A percentile compares a stretch with the other conserved stretches of the same genome.
Evolutionary conservation across 192 early-diverging fungal genomes (phyloP).

Genomic region (Umbelopsis isabellina): DNA sequence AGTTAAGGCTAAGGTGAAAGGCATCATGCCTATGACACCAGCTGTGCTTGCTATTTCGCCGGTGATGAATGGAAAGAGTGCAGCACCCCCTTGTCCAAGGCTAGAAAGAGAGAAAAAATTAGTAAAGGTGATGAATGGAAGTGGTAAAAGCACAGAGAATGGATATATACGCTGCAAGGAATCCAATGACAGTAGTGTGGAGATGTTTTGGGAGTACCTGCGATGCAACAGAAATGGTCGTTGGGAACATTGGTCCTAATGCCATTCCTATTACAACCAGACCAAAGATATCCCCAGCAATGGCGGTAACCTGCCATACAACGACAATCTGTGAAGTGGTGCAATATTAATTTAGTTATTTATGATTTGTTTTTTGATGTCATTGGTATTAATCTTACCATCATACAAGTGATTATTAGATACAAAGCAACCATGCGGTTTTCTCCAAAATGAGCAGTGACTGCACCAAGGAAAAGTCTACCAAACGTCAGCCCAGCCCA

Average conservation of each 20-base stretch:
- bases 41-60: slow-evolving; percentile 27
- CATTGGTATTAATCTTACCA: not conserved
- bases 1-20: slow-evolving; percentile 15
- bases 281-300: slow-evolving; percentile 1
- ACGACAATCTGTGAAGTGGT: slow-evolving; percentile 7
- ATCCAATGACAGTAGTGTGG: slow-evolving; percentile 37
- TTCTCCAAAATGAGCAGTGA: slow-evolving; percentile 31
- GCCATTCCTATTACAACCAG: slow-evolving; percentile 28
- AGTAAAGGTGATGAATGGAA: not conserved
- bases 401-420: slow-evolving; percentile 14
- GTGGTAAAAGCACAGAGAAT: not conserved
- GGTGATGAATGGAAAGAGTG: slow-evolving; percentile 30
- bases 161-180: slow-evolving; percentile 31
- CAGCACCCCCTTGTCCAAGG: slow-evolving; percentile 30
- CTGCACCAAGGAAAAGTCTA: slow-evolving; percentile 31
- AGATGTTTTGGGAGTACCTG: slow-evolving; percentile 28
- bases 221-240: slow-evolving; percentile 27
- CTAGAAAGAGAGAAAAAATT: not conserved
- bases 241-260: slow-evolving; percentile 38
- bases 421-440: slow-evolving; percentile 32
- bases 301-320: slow-evolving; percentile 3
- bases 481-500: slow-evolving; percentile 33
- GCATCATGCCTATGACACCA: slow-evolving; percentile 29
- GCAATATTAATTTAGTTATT: not conserved
- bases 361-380: not conserved